phyloP scores from a whole-genome alignment of 768 basidiomycete species.

The Amylocystis lapponica region DNA sequence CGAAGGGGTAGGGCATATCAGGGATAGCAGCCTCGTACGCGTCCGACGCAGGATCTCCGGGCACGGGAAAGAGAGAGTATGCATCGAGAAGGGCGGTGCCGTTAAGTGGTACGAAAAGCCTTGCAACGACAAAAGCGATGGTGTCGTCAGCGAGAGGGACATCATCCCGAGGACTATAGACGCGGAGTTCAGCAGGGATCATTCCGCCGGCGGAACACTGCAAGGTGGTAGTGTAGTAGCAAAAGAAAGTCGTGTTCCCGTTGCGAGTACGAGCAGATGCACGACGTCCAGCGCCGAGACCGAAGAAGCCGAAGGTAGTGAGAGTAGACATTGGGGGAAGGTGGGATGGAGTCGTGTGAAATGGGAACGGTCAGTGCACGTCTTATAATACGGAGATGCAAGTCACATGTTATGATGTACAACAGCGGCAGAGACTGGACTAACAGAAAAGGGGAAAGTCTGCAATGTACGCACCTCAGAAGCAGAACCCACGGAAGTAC shows the following conservation, averaged over 20 bases:
- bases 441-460: too few species aligned
- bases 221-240: neutral
- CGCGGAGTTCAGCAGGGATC: conserved; percentile 7
- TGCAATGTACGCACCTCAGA: too few species aligned
- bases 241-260: neutral
- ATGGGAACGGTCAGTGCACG: too few species aligned
- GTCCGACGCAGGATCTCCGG: conserved; percentile 3
- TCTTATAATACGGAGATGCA: too few species aligned
- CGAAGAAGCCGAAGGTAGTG: neutral
- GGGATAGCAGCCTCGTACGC: conserved; percentile 4
- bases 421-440: too few species aligned
- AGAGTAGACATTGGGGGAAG: neutral
- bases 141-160: conserved; percentile 3
- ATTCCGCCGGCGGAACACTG: neutral
- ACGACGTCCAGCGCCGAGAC: neutral
- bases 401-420: too few species aligned
- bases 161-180: conserved; percentile 3
- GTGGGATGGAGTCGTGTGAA: too few species aligned
- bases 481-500: too few species aligned
- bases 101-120: neutral
- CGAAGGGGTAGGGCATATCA: conserved; percentile 1
- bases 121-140: conserved; percentile 5
- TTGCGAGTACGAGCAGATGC: neutral
- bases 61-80: neutral
- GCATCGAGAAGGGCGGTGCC: conserved; percentile 6